Conservation (phyloP, 352 stramenopile genomes). For the Blastocystis sp. region DNA sequence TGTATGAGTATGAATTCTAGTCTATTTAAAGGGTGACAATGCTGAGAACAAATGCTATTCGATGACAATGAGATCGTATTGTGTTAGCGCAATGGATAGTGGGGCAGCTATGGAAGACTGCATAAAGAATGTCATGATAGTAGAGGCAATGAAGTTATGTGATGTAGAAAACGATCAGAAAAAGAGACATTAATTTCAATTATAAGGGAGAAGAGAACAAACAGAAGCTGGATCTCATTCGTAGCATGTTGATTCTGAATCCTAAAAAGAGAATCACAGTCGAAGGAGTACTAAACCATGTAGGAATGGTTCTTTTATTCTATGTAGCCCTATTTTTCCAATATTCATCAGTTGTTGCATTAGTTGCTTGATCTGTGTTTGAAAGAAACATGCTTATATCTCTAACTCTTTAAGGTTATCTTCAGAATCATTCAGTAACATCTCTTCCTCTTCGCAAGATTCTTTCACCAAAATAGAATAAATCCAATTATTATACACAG, state of each 20-base stretch:
- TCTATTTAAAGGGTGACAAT: neutral
- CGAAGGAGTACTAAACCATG: neutral
- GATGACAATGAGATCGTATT: constrained; percentile 39
- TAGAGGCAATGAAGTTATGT: neutral
- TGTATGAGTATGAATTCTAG: neutral
- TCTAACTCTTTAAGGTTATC: neutral
- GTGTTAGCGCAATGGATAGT: neutral
- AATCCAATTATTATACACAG: neutral
- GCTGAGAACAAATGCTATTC: constrained; percentile 28
- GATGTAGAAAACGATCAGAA: neutral
- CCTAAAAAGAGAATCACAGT: constrained; percentile 30
- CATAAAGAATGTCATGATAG: neutral
- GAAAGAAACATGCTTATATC: neutral
- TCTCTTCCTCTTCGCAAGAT: neutral
- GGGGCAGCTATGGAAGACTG: constrained; percentile 10
- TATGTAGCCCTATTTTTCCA: constrained; percentile 18
- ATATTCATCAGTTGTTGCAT: neutral
- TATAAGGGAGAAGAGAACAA: neutral
- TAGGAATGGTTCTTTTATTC: neutral
- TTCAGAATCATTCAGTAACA: neutral
- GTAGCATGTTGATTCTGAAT: constrained; percentile 11
- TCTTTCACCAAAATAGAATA: neutral
- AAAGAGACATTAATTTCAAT: constrained; percentile 2
- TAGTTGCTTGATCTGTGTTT: neutral
- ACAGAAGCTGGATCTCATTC: constrained; percentile 32